Base-by-base conservation (phyloP, 192 early-diverging fungal species). In the Dissophora globulifera region DNA sequence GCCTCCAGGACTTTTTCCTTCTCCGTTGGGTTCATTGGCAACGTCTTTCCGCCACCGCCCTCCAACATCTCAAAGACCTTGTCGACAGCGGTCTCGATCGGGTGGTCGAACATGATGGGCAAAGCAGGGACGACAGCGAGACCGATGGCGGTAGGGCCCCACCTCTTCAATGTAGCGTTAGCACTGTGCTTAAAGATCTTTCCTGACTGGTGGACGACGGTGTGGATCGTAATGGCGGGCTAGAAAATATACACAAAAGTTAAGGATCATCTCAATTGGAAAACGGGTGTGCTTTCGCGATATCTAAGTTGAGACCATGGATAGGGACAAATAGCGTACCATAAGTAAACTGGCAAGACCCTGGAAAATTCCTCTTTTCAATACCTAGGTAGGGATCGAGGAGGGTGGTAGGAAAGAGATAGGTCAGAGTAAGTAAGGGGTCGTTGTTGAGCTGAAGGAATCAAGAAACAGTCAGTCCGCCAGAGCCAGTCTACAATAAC, bases 151-250 rank as follows among this genome's bases (percentile, higher is more conserved):
- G 90, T 86, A 4, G 90, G 90, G 27, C 88, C 85, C 86, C 86
- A 90, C 10, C 79, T 60, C 40, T 82, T 69, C 31, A 81, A 19
- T 8, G 79, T 63, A 3, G 72, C 78, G 54, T 84, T 82, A 26
- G 85, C 83, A 23, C 69, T 80, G 62, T 84, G 78, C 55, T 88
- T 87, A 29, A 75, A 75, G 20, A 75, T 19, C 35, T 52, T 75
- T 22, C 25, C 71, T 30, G 62, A 66, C 20, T 75, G 71, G 42
- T 75, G 71, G n/a, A 90, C 89, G n/a, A 84, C 82, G 7, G 86
- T 86, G 64, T 91, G 89, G 42, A 91, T 87, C 3, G 88, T 87
- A 12, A 89, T 42, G 26, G 85, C 85, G 17, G 90, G 90, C 35
- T 66, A 89, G 52, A 41, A 10, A 43, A 57, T 11, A 9, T 22